A percentile compares a stretch with the other conserved stretches of the same genome.
phyloP scores from a whole-genome alignment of 1,284 basidiomycete genomes.

The Limonomyces culmigenus region DNA sequence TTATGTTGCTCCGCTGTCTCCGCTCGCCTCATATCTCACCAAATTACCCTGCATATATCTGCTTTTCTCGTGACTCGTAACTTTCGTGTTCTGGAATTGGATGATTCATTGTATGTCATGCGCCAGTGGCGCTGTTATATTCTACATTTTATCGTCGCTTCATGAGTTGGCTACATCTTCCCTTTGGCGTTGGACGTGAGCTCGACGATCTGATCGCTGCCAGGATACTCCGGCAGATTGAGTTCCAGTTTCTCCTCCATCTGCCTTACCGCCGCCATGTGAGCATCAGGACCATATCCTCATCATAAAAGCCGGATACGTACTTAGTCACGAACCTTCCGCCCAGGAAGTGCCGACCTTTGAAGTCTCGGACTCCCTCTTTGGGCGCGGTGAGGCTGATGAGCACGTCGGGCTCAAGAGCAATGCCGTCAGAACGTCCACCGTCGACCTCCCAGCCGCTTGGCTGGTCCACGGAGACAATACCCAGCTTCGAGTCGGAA shows the following conservation, averaged over 20 bases:
- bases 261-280: slow-evolving; percentile 15
- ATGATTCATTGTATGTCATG: not conserved
- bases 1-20: no score
- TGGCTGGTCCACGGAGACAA: slow-evolving; percentile 90
- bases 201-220: slow-evolving; percentile 70
- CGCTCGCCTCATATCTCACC: no score
- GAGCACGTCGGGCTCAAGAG: slow-evolving; percentile 63
- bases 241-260: slow-evolving; percentile 61
- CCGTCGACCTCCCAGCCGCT: slow-evolving; percentile 90
- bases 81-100: not conserved
- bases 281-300: not conserved
- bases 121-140: not conserved
- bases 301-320: slow-evolving; percentile 11
- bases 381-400: slow-evolving; percentile 92
- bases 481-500: slow-evolving; percentile 46
- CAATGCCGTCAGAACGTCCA: slow-evolving; percentile 36
- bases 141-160: not conserved
- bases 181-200: slow-evolving; percentile 18
- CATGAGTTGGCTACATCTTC: slow-evolving; percentile 11
- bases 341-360: slow-evolving; percentile 79
- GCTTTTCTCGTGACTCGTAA: not conserved
- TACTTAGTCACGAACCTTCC: slow-evolving; percentile 85
- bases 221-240: slow-evolving; percentile 65
- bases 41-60: no score
- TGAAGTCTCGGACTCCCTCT: slow-evolving; percentile 62